Conservation (phyloP, 2,329 filamentous ascomycete genomes). For the Xylaria digitata region DNA sequence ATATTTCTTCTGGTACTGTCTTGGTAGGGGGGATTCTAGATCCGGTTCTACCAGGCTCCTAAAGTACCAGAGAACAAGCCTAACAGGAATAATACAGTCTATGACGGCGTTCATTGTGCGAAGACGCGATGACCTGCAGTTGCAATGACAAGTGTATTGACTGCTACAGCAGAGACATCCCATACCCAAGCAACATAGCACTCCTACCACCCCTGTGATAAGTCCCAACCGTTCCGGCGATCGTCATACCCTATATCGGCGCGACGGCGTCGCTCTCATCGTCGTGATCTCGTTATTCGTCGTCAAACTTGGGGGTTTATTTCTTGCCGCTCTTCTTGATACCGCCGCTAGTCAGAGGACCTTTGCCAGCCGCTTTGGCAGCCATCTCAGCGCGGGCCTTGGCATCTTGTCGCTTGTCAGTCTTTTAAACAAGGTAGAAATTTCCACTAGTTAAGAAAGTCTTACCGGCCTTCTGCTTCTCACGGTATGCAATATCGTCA, state of each 20-base stretch:
- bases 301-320: slow-evolving; percentile 59
- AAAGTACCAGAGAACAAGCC: background rate
- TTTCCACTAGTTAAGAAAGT: slow-evolving; percentile 30
- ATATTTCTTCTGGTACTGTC: background rate
- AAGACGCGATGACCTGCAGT: slow-evolving; percentile 19
- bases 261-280: slow-evolving; percentile 28
- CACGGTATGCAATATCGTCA: slow-evolving; percentile 83
- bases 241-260: slow-evolving; percentile 37
- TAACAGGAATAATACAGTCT: background rate
- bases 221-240: slow-evolving; percentile 11
- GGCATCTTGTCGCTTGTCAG: slow-evolving; percentile 66
- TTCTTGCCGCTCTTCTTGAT: slow-evolving; percentile 99
- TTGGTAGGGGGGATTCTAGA: no score
- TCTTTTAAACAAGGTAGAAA: background rate
- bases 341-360: slow-evolving; percentile 82
- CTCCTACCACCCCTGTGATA: slow-evolving; percentile 17
- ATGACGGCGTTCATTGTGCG: slow-evolving; percentile 10
- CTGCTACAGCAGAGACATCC: slow-evolving; percentile 39
- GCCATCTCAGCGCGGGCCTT: slow-evolving; percentile 87
- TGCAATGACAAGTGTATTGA: slow-evolving; percentile 40
- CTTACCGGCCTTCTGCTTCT: slow-evolving; percentile 87
- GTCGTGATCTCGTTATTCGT: slow-evolving; percentile 41
- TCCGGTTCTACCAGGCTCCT: background rate
- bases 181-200: slow-evolving; percentile 26
- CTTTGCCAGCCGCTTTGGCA: slow-evolving; percentile 86